Conservation (phyloP, 768 basidiomycete genomes). For the Roridomyces roridus region DNA sequence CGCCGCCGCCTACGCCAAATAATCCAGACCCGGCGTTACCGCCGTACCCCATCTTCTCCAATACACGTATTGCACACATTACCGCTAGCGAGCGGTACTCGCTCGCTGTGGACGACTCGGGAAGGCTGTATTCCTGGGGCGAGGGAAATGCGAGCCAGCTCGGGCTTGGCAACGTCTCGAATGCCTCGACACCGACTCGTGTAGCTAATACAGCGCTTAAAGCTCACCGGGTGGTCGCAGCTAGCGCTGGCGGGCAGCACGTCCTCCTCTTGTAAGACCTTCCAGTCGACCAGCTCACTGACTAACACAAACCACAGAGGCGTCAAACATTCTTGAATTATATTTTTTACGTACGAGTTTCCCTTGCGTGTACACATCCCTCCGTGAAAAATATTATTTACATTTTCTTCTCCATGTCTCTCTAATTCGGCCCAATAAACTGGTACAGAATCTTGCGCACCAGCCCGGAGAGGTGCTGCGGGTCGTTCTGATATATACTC, state of each 20-base stretch:
- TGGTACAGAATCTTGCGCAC: conserved; percentile 86
- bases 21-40: conserved; percentile 11
- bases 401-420: neutral
- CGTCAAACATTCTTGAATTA: neutral
- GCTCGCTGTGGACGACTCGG: conserved; percentile 15
- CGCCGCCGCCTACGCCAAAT: conserved; percentile 11
- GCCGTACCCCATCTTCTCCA: neutral
- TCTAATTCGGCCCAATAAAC: conserved; percentile 84
- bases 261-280: conserved; percentile 17
- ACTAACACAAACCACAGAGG: neutral
- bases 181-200: conserved; percentile 18
- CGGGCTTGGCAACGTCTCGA: conserved; percentile 18
- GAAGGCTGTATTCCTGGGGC: conserved; percentile 21
- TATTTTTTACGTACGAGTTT: no score
- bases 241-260: conserved; percentile 22
- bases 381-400: neutral
- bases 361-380: neutral
- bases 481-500: conserved; percentile 74
- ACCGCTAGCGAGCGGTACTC: conserved; percentile 20
- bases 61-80: conserved; percentile 16
- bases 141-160: conserved; percentile 23
- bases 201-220: conserved; percentile 17
- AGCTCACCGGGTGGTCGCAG: conserved; percentile 3
- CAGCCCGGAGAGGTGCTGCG: conserved; percentile 75
- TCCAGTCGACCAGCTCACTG: neutral